These are phyloP conservation scores for Myxozyma lipomycoides DNA, from an alignment of 805 yeast species.

Conservation along the genomic window DNA sequence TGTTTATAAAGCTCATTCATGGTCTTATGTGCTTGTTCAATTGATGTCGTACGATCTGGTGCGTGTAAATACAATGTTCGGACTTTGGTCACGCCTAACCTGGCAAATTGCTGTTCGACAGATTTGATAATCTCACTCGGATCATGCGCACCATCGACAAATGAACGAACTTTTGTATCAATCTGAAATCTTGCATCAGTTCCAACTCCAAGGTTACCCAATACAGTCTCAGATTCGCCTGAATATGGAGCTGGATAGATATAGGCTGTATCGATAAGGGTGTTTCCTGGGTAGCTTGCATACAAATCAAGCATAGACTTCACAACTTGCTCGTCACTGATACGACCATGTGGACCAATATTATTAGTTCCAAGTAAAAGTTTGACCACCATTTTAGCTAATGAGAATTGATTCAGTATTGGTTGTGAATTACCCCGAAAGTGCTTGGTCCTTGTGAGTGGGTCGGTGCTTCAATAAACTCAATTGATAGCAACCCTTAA, in stretches of 20 bases:
- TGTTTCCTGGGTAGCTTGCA: conserved; percentile 3
- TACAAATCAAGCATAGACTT: conserved; percentile 11
- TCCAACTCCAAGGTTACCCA: conserved; percentile 11
- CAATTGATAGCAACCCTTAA: too few species aligned
- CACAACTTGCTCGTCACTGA: conserved; percentile 1
- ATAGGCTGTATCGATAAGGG: conserved; percentile 13
- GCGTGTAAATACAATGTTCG: conserved; percentile 22
- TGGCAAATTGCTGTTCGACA: conserved; percentile 5
- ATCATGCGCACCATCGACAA: conserved; percentile 9
- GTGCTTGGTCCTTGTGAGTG: too few species aligned
- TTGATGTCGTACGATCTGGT: conserved; percentile 30
- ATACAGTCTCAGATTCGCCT: conserved; percentile 17
- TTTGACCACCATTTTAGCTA: conserved; percentile 10
- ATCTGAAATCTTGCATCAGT: conserved; percentile 5
- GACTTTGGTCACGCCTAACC: conserved; percentile 16
- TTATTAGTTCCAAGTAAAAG: conserved; percentile 21
- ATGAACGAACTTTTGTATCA: conserved; percentile 10
- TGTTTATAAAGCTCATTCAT: conserved; percentile 30
- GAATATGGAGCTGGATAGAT: conserved; percentile 16
- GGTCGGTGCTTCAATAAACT: too few species aligned
- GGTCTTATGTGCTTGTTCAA: conserved; percentile 31
- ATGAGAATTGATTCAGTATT: too few species aligned
- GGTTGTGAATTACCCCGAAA: too few species aligned
- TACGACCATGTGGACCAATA: conserved; percentile 15
- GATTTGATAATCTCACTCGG: conserved; percentile 8